Conservation (phyloP, 805 yeast genomes). For the Saccharomycopsis vini region DNA sequence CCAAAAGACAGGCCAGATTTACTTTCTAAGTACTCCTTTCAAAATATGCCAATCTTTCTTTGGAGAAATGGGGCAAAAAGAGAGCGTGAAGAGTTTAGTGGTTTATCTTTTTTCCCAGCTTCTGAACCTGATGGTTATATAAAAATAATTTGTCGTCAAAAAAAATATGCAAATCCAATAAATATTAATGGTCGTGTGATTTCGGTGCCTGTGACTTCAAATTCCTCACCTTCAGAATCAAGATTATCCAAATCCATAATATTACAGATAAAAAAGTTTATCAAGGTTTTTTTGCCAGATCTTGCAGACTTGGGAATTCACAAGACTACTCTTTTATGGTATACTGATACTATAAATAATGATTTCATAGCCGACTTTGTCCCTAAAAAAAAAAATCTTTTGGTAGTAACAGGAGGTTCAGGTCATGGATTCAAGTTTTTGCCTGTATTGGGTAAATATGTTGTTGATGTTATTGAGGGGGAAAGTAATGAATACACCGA, state of each 20-base stretch:
- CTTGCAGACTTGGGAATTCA: conserved; percentile 18
- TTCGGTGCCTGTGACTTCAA: conserved; percentile 19
- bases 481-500: neutral
- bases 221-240: conserved; percentile 23
- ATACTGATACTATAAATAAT: conserved; percentile 29
- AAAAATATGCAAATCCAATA: conserved; percentile 20
- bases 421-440: conserved; percentile 33
- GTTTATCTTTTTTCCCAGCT: conserved; percentile 10
- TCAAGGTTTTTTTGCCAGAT: conserved; percentile 24
- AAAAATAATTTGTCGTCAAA: conserved; percentile 22
- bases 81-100: neutral
- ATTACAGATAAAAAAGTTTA: conserved; percentile 22
- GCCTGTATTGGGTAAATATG: conserved; percentile 27
- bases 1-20: conserved; percentile 18
- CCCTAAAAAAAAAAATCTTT: conserved; percentile 25
- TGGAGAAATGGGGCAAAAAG: conserved; percentile 22
- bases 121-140: conserved; percentile 21
- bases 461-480: neutral
- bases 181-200: conserved; percentile 18
- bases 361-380: conserved; percentile 29
- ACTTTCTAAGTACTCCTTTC: conserved; percentile 20
- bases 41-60: conserved; percentile 21
- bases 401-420: conserved; percentile 32
- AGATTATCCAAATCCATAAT: conserved; percentile 21
- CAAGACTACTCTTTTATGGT: conserved; percentile 28